Evolutionary conservation across 176 grass and related monocot species (phyloP).

Genomic region (Carex cristatella): DNA sequence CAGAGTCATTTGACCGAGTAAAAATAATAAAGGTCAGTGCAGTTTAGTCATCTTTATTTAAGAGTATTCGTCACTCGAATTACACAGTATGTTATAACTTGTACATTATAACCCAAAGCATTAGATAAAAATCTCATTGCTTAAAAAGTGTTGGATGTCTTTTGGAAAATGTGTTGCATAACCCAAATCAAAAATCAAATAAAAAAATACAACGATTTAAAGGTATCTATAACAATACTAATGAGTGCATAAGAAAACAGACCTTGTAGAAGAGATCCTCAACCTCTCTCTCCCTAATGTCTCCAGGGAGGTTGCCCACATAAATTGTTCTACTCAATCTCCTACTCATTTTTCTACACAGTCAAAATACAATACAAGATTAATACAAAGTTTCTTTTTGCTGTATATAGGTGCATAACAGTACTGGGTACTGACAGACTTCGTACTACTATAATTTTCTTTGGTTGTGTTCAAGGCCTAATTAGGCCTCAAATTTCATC

Average conservation of each 20-base stretch:
- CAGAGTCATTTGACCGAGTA: neutral
- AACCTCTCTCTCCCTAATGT: constrained; percentile 91
- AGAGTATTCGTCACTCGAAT: neutral
- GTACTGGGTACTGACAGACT: neutral
- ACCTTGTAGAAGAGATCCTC: constrained; percentile 96
- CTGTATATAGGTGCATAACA: neutral
- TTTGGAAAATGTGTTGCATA: neutral
- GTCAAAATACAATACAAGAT: constrained; percentile 11
- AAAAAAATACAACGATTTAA: neutral
- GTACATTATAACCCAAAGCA: neutral
- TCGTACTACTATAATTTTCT: neutral
- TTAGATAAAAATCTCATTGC: neutral
- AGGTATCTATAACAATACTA: neutral
- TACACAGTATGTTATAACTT: neutral
- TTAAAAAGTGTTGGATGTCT: neutral
- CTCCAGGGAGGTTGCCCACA: constrained; percentile 89
- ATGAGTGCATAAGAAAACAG: neutral
- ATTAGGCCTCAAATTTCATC: neutral
- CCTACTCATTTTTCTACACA: constrained; percentile 65
- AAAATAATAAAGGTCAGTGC: neutral
- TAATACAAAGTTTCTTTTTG: neutral
- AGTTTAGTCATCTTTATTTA: neutral
- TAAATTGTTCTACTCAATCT: constrained; percentile 80
- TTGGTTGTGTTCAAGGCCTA: neutral
- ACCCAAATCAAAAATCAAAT: neutral